Evolutionary conservation across 495 filamentous ascomycete genomes (phyloP), one percentile per base, ranked within the genome.

Genomic region (Terfezia claveryi): DNA sequence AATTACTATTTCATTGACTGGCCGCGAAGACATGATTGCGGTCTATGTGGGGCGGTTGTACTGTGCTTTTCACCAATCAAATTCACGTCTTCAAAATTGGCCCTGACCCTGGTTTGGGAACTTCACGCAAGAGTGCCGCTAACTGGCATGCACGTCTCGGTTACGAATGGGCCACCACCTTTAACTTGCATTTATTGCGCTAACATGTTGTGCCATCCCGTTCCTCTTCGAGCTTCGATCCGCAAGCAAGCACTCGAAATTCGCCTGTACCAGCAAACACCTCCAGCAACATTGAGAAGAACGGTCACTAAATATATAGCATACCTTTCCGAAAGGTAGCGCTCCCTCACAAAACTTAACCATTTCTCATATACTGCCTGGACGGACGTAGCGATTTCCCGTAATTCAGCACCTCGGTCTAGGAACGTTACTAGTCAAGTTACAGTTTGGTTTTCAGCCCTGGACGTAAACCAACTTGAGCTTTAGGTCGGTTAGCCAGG

Each of bases 1-100:
- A 87, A 85, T 69, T 87, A 89, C 70, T 87, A 87, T 32, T 58
- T 74, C 61, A 83, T 91, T 54, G 85, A 91, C 67, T 89, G n/a
- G 84, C 84, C 2, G 83, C 84, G 51, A 88, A 88, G 69, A 88
- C 84, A 0, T 87, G 76, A 62, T 70, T 91, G 49, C 76, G 85
- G 8, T 80, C 76, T 9, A 80, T 87, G 66, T 91, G 82, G 81
- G 85, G 85, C 59, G 84, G 83, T 0, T 73, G 68, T 10, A 75
- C 76, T 1, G 82, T 87, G 0, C 71, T 91, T 0, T 88, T 91
- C 69, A 88, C 85, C 0, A 71, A 74, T 51, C 83, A 88, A 67
- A 87, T 91, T 83, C 88, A 85, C 62, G 41, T 3, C 7, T 7
- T 32, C 7, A 32, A 32, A 32, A 32, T 2, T 1, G 27, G 1